Conservation (phyloP, 805 yeast genomes). For the Sporopachydermia quercuum region DNA sequence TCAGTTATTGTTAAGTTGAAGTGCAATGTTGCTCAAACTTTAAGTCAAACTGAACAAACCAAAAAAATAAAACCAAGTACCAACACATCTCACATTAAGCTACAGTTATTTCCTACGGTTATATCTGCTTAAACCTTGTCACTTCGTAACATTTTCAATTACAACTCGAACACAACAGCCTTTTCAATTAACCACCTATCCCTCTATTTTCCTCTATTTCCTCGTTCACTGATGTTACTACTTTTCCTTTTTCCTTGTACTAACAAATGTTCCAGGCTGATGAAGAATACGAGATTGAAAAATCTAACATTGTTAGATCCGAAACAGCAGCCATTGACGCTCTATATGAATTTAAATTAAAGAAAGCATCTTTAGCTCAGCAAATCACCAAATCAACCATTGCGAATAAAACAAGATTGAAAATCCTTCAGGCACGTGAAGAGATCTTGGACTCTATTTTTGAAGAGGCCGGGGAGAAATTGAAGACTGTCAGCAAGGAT, state of each 20-base stretch:
- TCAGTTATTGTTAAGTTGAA: no score
- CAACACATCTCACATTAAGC: no score
- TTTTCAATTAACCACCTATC: no score
- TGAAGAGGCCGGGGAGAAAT: constrained; percentile 47
- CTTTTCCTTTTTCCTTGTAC: not conserved
- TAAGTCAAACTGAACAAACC: no score
- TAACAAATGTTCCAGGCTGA: constrained; percentile 39
- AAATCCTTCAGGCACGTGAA: constrained; percentile 77
- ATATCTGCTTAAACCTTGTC: no score
- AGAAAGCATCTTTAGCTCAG: constrained; percentile 84
- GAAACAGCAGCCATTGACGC: constrained; percentile 84
- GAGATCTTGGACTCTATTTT: constrained; percentile 63
- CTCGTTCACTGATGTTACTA: no score
- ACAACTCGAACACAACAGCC: no score
- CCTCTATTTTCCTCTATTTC: no score
- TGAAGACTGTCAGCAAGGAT: constrained; percentile 43
- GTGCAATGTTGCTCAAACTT: no score
- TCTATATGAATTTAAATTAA: constrained; percentile 63
- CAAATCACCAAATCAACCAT: constrained; percentile 93
- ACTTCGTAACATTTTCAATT: no score
- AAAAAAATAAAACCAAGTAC: no score
- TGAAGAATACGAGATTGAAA: constrained; percentile 97
- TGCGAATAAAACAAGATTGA: constrained; percentile 88
- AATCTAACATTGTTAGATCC: constrained; percentile 84
- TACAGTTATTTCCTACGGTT: no score